These are phyloP conservation scores for Nicotiana noctiflora DNA, from an alignment of 257 asterid genomes.

Conservation along the genomic window DNA sequence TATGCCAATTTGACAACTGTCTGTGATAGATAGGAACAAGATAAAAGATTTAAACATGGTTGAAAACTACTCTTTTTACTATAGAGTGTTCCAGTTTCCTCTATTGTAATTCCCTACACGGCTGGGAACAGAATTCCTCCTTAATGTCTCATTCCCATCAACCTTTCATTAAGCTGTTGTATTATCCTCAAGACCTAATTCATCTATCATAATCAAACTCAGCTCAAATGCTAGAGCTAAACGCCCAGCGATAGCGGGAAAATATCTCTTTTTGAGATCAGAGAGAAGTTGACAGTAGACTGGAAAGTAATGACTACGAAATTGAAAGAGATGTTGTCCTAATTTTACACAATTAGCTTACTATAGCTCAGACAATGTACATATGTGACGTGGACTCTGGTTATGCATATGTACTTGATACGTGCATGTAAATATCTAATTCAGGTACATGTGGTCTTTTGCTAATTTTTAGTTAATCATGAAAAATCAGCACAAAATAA, in stretches of 20 bases:
- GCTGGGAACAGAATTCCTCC: background rate
- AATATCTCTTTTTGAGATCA: background rate
- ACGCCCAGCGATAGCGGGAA: background rate
- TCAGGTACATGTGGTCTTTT: background rate
- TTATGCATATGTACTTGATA: background rate
- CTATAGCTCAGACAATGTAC: background rate
- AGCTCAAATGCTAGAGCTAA: background rate
- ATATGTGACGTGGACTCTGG: background rate
- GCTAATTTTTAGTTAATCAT: background rate
- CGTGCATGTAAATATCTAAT: background rate
- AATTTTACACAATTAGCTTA: background rate
- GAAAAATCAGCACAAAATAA: background rate
- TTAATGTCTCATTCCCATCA: background rate
- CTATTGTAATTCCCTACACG: background rate
- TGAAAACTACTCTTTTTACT: background rate
- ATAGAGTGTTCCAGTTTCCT: background rate
- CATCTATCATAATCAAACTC: background rate
- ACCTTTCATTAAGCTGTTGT: background rate
- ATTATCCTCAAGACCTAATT: background rate
- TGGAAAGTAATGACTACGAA: background rate
- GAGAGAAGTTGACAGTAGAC: background rate
- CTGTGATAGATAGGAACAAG: background rate
- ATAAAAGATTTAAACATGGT: background rate
- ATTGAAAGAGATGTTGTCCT: background rate
- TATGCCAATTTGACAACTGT: background rate